phyloP scores from a whole-genome alignment of 306 rosid species.

The Prunus padus region DNA sequence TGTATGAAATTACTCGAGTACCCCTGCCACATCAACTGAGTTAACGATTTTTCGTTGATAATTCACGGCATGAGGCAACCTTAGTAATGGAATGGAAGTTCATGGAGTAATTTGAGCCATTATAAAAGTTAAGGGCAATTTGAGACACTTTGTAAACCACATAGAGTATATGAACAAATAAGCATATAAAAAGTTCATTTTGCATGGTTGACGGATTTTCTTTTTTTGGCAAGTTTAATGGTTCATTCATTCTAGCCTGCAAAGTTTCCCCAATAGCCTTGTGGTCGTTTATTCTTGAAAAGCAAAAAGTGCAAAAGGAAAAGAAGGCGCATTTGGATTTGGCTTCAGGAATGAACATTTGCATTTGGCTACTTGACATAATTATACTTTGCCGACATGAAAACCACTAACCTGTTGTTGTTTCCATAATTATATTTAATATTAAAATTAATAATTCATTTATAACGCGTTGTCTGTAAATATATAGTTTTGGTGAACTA shows the following conservation, averaged over 20 bases:
- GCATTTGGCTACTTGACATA: neutral
- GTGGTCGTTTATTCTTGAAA: neutral
- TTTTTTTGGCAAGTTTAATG: neutral
- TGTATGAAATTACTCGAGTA: no score
- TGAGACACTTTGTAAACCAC: no score
- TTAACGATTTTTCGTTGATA: no score
- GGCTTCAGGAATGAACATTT: no score
- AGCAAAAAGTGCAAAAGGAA: neutral
- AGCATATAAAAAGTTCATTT: neutral
- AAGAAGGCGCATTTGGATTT: neutral
- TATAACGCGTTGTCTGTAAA: no score
- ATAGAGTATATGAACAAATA: no score
- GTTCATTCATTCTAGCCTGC: neutral
- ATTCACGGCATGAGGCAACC: no score
- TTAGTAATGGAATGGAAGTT: no score
- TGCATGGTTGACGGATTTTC: neutral
- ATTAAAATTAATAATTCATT: neutral
- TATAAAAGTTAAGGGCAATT: no score
- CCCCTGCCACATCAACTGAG: no score
- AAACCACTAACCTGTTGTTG: neutral
- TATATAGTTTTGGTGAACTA: neutral
- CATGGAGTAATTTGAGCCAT: no score
- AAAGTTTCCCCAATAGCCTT: neutral
- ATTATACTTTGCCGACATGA: constrained; percentile 13
- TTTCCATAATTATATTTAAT: neutral